phyloP scores from a whole-genome alignment of 257 asterid genomes.

The Solanum chiquidenum region DNA sequence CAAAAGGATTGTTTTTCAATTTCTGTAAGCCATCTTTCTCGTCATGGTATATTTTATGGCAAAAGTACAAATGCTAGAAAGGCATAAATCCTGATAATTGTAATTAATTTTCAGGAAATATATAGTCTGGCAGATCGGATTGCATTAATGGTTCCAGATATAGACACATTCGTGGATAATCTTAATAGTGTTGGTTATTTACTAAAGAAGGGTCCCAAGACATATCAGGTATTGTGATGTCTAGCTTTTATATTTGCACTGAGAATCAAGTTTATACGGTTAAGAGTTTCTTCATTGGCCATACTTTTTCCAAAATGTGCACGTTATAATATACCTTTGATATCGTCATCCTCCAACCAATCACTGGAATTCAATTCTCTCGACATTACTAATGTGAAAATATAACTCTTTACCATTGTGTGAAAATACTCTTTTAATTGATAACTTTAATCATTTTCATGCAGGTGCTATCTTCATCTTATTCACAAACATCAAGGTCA shows the following conservation, averaged over 20 bases:
- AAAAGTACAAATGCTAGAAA: neutral
- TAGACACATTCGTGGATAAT: constrained; percentile 75
- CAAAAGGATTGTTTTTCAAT: constrained; percentile 85
- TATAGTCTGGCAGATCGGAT: constrained; percentile 81
- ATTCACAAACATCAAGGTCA: constrained; percentile 54
- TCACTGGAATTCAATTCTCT: neutral
- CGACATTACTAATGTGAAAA: neutral
- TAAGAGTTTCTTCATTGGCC: neutral
- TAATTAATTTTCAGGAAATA: constrained; percentile 49
- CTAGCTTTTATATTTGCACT: neutral
- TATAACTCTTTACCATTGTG: neutral
- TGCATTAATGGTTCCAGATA: constrained; percentile 71
- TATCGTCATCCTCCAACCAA: neutral
- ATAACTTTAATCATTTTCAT: neutral
- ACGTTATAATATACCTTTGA: neutral
- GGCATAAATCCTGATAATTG: too few relatives aligned
- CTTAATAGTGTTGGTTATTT: constrained; percentile 80
- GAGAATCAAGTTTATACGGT: neutral
- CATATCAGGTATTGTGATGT: constrained; percentile 57
- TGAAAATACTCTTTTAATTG: neutral
- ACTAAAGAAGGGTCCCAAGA: constrained; percentile 84
- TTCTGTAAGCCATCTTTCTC: constrained; percentile 39
- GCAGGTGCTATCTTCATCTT: constrained; percentile 84
- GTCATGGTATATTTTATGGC: neutral
- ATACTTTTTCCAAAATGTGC: neutral